Conservation (phyloP, 306 rosid species). For the Psophocarpus tetragonolobus region DNA sequence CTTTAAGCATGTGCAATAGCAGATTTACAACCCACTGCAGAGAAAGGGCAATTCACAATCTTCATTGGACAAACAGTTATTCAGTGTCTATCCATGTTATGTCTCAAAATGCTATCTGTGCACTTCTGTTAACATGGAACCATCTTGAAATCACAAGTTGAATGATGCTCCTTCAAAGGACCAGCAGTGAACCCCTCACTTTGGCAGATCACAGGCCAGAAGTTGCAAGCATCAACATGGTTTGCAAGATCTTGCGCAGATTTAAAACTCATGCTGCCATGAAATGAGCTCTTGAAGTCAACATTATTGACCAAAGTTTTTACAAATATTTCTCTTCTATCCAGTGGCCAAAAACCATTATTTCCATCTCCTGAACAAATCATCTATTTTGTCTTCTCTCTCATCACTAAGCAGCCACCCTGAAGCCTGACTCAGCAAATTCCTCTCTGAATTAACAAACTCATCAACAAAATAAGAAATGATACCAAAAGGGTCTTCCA, state of each 20-base stretch:
- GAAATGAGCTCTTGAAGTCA: conserved; percentile 63
- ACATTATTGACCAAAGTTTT: conserved; percentile 60
- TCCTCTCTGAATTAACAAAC: conserved; percentile 64
- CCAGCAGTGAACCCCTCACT: conserved; percentile 65
- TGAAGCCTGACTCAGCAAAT: conserved; percentile 68
- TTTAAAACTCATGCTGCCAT: conserved; percentile 55
- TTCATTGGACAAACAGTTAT: conserved; percentile 85
- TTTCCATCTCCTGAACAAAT: conserved; percentile 80
- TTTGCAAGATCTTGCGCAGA: conserved; percentile 52
- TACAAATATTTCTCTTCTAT: conserved; percentile 57
- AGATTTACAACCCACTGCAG: conserved; percentile 70
- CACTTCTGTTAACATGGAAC: conserved; percentile 86
- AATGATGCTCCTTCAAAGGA: conserved; percentile 67
- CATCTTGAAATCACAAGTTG: conserved; percentile 70
- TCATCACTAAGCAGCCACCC: conserved; percentile 83
- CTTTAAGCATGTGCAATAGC: conserved; percentile 58
- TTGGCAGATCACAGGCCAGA: conserved; percentile 51
- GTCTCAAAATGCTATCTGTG: conserved; percentile 59
- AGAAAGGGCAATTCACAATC: conserved; percentile 82
- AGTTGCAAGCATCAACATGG: conserved; percentile 56
- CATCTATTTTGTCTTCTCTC: conserved; percentile 89
- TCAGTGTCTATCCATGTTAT: conserved; percentile 92
- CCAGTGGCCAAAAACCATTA: conserved; percentile 74
- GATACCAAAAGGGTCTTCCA: conserved; percentile 69
- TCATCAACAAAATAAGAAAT: conserved; percentile 76